These are phyloP conservation scores for Paramarasmius palmivorus DNA, from an alignment of 1,284 basidiomycete species.

Conservation along the genomic window DNA sequence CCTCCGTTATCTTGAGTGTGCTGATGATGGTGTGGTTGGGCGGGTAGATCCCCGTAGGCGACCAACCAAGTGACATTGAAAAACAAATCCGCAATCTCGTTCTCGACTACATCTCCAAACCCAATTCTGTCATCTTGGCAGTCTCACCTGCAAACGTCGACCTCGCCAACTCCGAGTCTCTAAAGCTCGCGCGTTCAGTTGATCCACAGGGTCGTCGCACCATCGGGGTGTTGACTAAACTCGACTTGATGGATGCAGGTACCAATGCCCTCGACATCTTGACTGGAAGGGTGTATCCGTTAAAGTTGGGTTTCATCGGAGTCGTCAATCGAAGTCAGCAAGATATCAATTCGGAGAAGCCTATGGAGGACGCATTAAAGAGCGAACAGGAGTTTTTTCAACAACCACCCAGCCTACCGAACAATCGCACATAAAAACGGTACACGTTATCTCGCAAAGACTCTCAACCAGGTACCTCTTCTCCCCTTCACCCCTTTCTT, in stretches of 20 bases:
- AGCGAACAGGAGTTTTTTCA: constrained; percentile 93
- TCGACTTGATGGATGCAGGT: constrained; percentile 98
- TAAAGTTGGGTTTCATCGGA: constrained; percentile 97
- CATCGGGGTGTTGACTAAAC: constrained; percentile 94
- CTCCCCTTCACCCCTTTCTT: neutral
- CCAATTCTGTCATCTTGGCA: constrained; percentile 90
- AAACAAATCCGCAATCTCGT: constrained; percentile 94
- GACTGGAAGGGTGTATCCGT: constrained; percentile 94
- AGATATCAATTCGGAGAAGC: constrained; percentile 92
- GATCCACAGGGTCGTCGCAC: constrained; percentile 96
- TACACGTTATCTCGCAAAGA: constrained; percentile 93
- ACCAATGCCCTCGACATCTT: constrained; percentile 97
- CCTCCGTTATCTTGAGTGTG: too few relatives aligned
- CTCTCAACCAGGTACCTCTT: constrained; percentile 81
- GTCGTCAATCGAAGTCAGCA: constrained; percentile 97
- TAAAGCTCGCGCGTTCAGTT: constrained; percentile 93
- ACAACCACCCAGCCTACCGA: constrained; percentile 86
- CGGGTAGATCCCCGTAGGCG: constrained; percentile 92
- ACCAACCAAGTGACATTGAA: constrained; percentile 94
- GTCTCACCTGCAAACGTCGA: constrained; percentile 98
- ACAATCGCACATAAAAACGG: constrained; percentile 98
- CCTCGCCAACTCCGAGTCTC: constrained; percentile 96
- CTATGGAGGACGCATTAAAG: constrained; percentile 84
- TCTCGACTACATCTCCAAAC: constrained; percentile 93
- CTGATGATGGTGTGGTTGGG: too few relatives aligned